A percentile compares a stretch with the other conserved stretches of the same genome.
phyloP scores from a whole-genome alignment of 139 green algal genomes.

The Volvox africanus region DNA sequence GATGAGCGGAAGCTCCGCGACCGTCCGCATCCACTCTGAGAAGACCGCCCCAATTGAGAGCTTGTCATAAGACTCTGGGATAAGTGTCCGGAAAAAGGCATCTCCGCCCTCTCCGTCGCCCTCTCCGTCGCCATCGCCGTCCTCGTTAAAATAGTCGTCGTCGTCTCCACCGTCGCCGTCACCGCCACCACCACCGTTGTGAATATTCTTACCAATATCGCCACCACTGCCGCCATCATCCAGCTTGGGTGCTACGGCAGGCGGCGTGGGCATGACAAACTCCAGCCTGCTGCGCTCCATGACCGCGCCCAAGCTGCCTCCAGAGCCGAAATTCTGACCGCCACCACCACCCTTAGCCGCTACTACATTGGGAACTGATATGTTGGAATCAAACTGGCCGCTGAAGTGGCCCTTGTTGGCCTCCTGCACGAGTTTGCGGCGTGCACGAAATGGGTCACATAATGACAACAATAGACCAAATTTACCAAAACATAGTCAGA shows the following conservation, averaged over 20 bases:
- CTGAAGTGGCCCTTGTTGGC: conserved; percentile 20
- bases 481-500: neutral
- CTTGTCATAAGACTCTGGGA: conserved; percentile 93
- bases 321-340: conserved; percentile 55
- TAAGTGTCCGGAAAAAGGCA: conserved; percentile 81
- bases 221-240: conserved; percentile 89
- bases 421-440: conserved; percentile 18
- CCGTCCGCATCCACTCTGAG: conserved; percentile 88
- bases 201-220: conserved; percentile 87
- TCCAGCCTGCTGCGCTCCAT: conserved; percentile 61
- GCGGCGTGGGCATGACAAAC: conserved; percentile 73
- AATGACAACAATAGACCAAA: neutral
- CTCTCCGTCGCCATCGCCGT: conserved; percentile 72
- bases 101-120: conserved; percentile 65
- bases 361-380: conserved; percentile 56
- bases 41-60: conserved; percentile 89
- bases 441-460: neutral
- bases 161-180: conserved; percentile 91
- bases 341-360: conserved; percentile 56
- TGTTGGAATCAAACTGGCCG: conserved; percentile 2
- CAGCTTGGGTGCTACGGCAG: conserved; percentile 66
- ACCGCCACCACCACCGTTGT: conserved; percentile 86
- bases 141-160: conserved; percentile 92
- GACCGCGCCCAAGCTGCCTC: conserved; percentile 55
- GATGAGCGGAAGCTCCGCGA: conserved; percentile 89